Evolutionary conservation across 768 basidiomycete genomes (phyloP), one percentile per base, ranked within the genome.

Genomic region (Auricularia heimuer): DNA sequence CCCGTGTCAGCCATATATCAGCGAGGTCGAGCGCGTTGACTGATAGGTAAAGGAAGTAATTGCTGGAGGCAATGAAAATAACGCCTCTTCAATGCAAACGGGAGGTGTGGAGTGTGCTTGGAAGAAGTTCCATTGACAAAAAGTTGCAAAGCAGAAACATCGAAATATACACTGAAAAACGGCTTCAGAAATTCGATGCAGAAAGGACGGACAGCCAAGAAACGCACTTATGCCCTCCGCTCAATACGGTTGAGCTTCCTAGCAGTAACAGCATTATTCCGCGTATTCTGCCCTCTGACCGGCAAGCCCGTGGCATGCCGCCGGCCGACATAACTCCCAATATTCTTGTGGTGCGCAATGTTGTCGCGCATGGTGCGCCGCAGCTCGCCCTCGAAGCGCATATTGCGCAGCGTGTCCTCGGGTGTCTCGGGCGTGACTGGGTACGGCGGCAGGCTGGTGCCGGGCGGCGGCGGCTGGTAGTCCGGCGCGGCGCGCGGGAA

Each of bases 221-320:
- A 29, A 29, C 29, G 18, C 47, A 51, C 24, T 73, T 71, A 80
- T 60, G 74, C 73, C 69, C 80, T 76, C 65, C 95, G 82, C 65
- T 90, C 88, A 69, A 95, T 76, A 72, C 85, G 83, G 80, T 98
- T 98, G 77, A 98, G 85, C 76, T 87, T 94, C 76, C 78, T 88
- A 39, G 96, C 96, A 56, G 93, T 96, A 76, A 81, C 85, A 63
- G 92, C 94, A 72, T 98, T 98, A 64, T 83, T 88, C 75, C 87
- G 88, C 3, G 95, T 98, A 64, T 88, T 88, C 77, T 98, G 96
- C 65, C 96, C 96, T 75, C 96, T 83, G 66, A 98, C 96, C 3
- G 96, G 96, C 56, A 96, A 76, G 65, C 87, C 85, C 87, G 94
- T 92, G 7, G 93, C 93, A 74, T 98, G 96, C 75, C 94, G 80